Percentiles rank a stretch among this genome's conserved stretches.
phyloP scores from a whole-genome alignment of 768 basidiomycete species.

The Phaffia australis region DNA sequence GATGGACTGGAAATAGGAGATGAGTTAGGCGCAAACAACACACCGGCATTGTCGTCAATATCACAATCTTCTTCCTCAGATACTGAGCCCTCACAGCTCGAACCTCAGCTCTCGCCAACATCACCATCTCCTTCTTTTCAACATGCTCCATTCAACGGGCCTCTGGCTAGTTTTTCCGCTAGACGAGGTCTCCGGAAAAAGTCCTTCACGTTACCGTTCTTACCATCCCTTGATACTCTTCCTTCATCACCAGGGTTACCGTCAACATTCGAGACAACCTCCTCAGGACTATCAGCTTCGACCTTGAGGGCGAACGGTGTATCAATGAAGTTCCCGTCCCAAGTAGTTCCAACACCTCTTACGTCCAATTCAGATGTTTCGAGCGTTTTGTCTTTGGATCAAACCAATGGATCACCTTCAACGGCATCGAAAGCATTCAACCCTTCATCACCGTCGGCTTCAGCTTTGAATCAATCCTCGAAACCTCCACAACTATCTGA shows the following conservation, averaged over 20 bases:
- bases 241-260: conserved; percentile 9
- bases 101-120: neutral
- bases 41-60: neutral
- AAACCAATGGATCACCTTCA: neutral
- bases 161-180: neutral
- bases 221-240: conserved; percentile 17
- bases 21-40: neutral
- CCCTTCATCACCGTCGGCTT: neutral
- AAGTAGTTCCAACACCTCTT: neutral
- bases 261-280: neutral
- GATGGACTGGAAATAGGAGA: neutral
- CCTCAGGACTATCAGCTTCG: neutral
- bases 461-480: neutral
- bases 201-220: conserved; percentile 15
- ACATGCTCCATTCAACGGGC: neutral
- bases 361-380: neutral
- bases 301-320: no score
- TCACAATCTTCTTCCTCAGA: neutral
- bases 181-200: conserved; percentile 7
- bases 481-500: neutral
- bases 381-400: neutral
- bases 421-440: neutral
- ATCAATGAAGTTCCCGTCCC: neutral
- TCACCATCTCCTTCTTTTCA: neutral
- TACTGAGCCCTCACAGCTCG: neutral